Base-by-base conservation (phyloP, 177 flowering plant species). In the Vitis hybrid region DNA sequence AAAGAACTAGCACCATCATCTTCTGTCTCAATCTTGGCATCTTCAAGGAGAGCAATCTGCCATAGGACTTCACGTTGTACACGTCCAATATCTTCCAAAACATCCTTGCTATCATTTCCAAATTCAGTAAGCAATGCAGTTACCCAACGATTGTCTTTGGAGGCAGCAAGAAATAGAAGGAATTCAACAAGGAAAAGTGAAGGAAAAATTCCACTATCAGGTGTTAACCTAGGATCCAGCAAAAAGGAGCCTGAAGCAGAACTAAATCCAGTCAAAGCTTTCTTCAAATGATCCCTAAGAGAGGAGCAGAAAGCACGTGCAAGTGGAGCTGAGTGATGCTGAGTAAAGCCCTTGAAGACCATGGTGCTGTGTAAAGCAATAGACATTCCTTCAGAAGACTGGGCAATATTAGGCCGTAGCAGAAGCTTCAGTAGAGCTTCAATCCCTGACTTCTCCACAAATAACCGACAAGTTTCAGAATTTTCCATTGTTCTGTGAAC, bases 371-470 rank as follows among this genome's bases (percentile, higher is more conserved):
- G 97, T 59, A 95, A 76, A 57, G 97, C 98, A 81, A 94, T 88
- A 46, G 97, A 88, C 95, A 90, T 90, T 64, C 99, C 99, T 68
- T 92, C 95, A 64, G 98, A 88, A 54, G 99, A 96, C 62, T 93
- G 98, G 4, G 86, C 89, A 81, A 96, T 88, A 65, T 86, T 91
- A 58, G 99, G 97, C 64, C 87, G 84, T 70, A 94, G 76, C 3
- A 96, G 76, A 78, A 96, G 97, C 81, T 86, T 92, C 82, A 96
- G 68, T 56, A 96, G 74, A 74, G 89, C 91, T 60, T 93, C 97
- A 71, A 96, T 90, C 19, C 99, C 99, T 15, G 89, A 87, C 69
- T 94, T 96, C 83, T 93, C 99, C 66, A 96, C 98, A 89, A 96
- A 96, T 56, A 94, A 72, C 55, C 99, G 82, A 71, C 97, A 93